phyloP scores from a whole-genome alignment of 78 protist species.

The Neovahlkampfia damariscottae region DNA sequence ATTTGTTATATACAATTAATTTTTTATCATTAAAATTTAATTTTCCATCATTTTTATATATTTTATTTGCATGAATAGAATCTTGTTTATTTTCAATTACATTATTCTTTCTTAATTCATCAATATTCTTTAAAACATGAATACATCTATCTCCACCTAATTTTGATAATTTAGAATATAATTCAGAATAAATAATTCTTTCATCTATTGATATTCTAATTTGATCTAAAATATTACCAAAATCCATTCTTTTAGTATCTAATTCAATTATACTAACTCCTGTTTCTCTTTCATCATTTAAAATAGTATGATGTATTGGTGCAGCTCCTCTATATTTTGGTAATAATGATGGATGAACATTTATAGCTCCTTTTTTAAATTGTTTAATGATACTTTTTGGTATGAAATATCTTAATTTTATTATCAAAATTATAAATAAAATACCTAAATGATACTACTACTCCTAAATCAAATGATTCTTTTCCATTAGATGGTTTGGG shows the following conservation, averaged over 20 bases:
- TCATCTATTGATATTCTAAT: neutral
- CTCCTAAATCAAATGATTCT: neutral
- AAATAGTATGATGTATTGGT: conserved; percentile 44
- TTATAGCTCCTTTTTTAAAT: conserved; percentile 31
- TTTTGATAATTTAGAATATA: neutral
- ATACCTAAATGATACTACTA: neutral
- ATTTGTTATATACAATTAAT: neutral
- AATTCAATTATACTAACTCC: conserved; percentile 47
- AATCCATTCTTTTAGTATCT: conserved; percentile 5
- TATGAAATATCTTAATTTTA: conserved; percentile 50
- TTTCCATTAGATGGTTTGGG: neutral
- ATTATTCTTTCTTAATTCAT: neutral
- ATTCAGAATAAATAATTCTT: neutral
- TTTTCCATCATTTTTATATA: neutral
- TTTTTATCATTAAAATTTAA: neutral
- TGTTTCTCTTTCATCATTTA: conserved; percentile 25
- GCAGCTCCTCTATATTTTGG: conserved; percentile 57
- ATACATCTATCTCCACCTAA: neutral
- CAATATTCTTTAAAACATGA: neutral
- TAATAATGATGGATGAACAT: conserved; percentile 59
- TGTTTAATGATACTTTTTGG: conserved; percentile 21
- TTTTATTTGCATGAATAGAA: neutral
- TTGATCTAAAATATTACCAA: neutral
- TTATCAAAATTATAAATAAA: conserved; percentile 35
- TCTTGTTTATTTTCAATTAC: neutral